Base-by-base conservation (phyloP, 768 basidiomycete genomes). In the Termitomyces sp. region DNA sequence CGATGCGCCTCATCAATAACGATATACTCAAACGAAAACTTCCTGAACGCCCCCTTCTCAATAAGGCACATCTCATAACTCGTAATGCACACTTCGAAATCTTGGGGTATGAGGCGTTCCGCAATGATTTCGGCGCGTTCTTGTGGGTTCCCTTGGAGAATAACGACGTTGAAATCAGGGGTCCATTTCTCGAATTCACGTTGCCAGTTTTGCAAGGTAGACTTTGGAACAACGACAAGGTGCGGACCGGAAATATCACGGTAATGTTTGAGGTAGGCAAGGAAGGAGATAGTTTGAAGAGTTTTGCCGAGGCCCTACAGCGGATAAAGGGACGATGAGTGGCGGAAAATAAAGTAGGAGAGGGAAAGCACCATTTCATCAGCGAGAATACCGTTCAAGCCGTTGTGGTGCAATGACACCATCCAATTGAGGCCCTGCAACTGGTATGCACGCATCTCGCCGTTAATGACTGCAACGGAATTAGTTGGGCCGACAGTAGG, bases 1-100 rank as follows among this genome's bases (percentile, higher is more conserved):
- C 97, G 89, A 66, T 99, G 96, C 0, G 96, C 96, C 73, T 99
- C 96, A 72, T 99, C 96, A 64, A 99, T 98, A 60, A 90, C 84
- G 70, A 98, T 98, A 72, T 98, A 98, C 70, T 96, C 92, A 76
- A 98, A 98, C 0, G 88, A 89, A 69, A 98, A 92, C 69, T 96
- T 96, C 72, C 92, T 93, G 58, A 98, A 77, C 0, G 88, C 81
- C n/a, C 84, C 78, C 71, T 94, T 94, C 68, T 99, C 97, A 61
- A 96, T 92, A 59, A 98, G 81, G 68, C 94, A 96, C 57, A 99
- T 91, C 70, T 98, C 97, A 72, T 99, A 99, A 1, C 92, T 90
- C 1, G 97, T 98, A 69, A 98, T 88, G 71, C 91, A 90, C 60
- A 96, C 88, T 70, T 97, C 88, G 66, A 98, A 98, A 61, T 94